Conservation (phyloP, 768 basidiomycete genomes). For the Jaapia argillacea region DNA sequence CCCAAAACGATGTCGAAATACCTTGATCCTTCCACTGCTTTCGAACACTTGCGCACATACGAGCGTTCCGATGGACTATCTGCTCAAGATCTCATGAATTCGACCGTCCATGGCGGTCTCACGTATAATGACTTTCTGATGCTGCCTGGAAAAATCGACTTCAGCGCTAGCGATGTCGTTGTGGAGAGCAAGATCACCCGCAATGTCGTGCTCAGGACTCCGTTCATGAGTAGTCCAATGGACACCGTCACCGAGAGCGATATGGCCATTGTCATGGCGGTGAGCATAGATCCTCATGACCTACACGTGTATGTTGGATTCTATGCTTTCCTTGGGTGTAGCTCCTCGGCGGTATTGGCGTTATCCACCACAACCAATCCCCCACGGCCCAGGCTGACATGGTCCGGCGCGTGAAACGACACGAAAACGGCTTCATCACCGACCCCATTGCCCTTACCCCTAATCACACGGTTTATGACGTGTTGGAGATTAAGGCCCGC, state of each 20-base stretch:
- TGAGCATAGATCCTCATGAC: conserved; percentile 27
- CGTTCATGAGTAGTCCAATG: conserved; percentile 98
- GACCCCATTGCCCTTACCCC: conserved; percentile 89
- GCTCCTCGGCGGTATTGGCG: conserved; percentile 93
- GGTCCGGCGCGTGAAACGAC: conserved; percentile 96
- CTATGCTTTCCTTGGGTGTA: conserved; percentile 15
- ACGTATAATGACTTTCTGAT: conserved; percentile 97
- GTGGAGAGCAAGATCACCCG: conserved; percentile 84
- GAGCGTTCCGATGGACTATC: conserved; percentile 71
- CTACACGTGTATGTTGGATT: conserved; percentile 6
- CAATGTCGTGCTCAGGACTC: conserved; percentile 87
- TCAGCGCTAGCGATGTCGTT: conserved; percentile 69
- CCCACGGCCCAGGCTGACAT: conserved; percentile 85
- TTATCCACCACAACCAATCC: conserved; percentile 94
- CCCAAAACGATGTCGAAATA: conserved; percentile 20
- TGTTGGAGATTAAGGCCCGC: conserved; percentile 84
- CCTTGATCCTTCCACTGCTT: conserved; percentile 63
- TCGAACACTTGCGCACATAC: conserved; percentile 71
- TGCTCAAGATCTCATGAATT: conserved; percentile 81
- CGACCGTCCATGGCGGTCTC: conserved; percentile 76
- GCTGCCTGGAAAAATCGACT: conserved; percentile 93
- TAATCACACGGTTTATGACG: conserved; percentile 69
- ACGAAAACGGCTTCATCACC: conserved; percentile 97
- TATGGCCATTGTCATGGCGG: conserved; percentile 91
- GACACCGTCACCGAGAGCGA: conserved; percentile 96